phyloP scores from a whole-genome alignment of 2,329 filamentous ascomycete species.

The Trichoderma sp. region DNA sequence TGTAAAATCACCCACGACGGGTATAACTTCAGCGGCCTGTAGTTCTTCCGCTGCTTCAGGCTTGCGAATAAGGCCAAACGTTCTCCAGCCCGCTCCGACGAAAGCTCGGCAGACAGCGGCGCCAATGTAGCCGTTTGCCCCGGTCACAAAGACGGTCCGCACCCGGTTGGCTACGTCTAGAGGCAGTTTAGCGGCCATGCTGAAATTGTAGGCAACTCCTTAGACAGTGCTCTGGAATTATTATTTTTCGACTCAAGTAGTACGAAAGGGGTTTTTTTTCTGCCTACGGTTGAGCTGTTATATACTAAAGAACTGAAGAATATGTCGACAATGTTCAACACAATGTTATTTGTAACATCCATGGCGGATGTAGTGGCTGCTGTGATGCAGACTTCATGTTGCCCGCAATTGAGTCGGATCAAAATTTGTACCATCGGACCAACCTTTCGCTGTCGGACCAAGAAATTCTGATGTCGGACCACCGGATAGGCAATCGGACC shows the following conservation, averaged over 20 bases:
- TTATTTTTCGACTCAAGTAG: neutral
- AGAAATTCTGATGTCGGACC: neutral
- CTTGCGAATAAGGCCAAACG: constrained; percentile 45
- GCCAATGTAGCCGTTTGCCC: constrained; percentile 50
- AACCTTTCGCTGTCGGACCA: neutral
- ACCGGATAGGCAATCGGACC: neutral
- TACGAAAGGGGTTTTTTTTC: neutral
- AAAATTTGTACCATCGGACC: neutral
- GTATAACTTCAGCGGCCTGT: constrained; percentile 37
- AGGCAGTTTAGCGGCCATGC: neutral
- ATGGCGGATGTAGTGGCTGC: neutral
- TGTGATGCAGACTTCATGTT: neutral
- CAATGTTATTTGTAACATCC: neutral
- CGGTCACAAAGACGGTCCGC: constrained; percentile 43
- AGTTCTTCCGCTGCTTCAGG: constrained; percentile 32
- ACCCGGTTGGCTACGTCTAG: neutral
- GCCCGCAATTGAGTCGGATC: neutral
- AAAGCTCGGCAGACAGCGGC: constrained; percentile 46
- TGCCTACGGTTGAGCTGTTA: neutral
- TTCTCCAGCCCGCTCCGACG: constrained; percentile 43
- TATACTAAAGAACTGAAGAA: neutral
- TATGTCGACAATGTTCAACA: neutral
- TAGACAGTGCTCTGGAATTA: neutral
- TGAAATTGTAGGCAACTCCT: neutral
- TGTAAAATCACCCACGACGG: constrained; percentile 36